Percentiles rank a stretch among this genome's conserved stretches.
These are phyloP conservation scores for Penicillium goetzii DNA, from an alignment of 495 filamentous ascomycete species.

Conservation along the genomic window DNA sequence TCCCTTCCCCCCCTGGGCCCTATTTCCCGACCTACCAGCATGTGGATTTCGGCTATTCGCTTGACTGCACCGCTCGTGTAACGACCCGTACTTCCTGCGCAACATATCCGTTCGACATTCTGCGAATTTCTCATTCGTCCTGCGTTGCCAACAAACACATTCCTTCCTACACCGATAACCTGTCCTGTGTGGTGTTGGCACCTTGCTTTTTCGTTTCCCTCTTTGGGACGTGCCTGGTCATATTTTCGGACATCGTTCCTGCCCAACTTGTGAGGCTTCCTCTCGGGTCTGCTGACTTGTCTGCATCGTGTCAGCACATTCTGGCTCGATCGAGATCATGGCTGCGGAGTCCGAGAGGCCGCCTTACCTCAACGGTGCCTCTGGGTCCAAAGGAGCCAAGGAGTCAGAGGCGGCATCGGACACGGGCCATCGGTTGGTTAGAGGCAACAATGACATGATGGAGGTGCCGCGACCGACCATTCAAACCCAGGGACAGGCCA, in stretches of 20 bases:
- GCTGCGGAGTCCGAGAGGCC: slow-evolving; percentile 51
- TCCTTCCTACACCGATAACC: slow-evolving; percentile 30
- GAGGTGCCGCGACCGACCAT: slow-evolving; percentile 38
- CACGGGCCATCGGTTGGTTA: slow-evolving; percentile 33
- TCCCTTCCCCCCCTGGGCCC: slow-evolving; percentile 10
- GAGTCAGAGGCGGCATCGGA: slow-evolving; percentile 36
- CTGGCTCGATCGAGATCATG: slow-evolving; percentile 45
- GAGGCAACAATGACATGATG: slow-evolving; percentile 35
- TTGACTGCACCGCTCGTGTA: slow-evolving; percentile 41
- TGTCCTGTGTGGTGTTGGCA: slow-evolving; percentile 26
- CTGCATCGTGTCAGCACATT: slow-evolving; percentile 38
- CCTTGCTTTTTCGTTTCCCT: slow-evolving; percentile 34
- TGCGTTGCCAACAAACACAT: slow-evolving; percentile 19
- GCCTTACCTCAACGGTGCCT: slow-evolving; percentile 42
- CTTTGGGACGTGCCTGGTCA: slow-evolving; percentile 19
- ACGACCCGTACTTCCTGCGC: slow-evolving; percentile 39
- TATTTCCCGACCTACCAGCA: slow-evolving; percentile 35
- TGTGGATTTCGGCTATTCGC: slow-evolving; percentile 50
- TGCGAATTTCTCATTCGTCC: slow-evolving; percentile 26
- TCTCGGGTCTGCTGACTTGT: slow-evolving; percentile 50
- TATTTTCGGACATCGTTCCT: slow-evolving; percentile 25
- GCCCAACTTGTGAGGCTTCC: slow-evolving; percentile 39
- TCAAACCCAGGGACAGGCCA: slow-evolving; percentile 37
- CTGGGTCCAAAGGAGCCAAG: slow-evolving; percentile 40
- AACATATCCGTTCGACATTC: slow-evolving; percentile 27